Evolutionary conservation across 129 eudicot species (phyloP), one percentile per base, ranked within the genome.

Genomic region (Flaveria linearis): DNA sequence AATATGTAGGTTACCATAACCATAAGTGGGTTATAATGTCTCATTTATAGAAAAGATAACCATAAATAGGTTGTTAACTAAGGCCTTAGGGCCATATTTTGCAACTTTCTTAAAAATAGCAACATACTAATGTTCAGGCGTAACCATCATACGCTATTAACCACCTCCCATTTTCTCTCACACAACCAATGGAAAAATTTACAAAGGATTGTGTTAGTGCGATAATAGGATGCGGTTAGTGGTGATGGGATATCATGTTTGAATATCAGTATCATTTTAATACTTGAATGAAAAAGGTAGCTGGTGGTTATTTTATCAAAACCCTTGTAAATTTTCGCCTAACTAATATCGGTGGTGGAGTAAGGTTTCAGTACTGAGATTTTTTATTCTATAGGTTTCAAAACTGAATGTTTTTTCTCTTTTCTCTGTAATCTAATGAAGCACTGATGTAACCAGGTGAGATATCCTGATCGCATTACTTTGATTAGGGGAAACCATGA

Each of bases 381-480:
- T 12, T 70, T 70, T 30, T 52, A 69, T 64, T 43, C 12, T 33
- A 4, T 57, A 7, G 18, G 18, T 43, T 57, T 68, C 56, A 52
- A 55, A 55, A 56, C n/a, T 53, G 69, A 30, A 17, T 1, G 13
- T 71, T 57, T 62, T 75, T 81, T 14, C 30, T 67, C 45, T 81
- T 17, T 64, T 72, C 18, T 30, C n/a, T 51, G 69, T 71, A 62
- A 13, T 30, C 66, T 86, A 63, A 83, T 65, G 61, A 76, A 51
- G 78, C 65, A 70, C 33, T 79, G 72, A 72, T 71, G 66, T 64
- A 77, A 74, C 52, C 87, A 94, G 98, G 98, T 94, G 61, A 82
- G 98, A 68, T 94, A 94, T 82, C 98, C 98, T 51, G 98, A 94
- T 83, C 90, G 98, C 79, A 94, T 94, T 71, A 94, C 98, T 7